Conservation (phyloP, 352 stramenopile genomes). For the Globisporangium yorkense region DNA sequence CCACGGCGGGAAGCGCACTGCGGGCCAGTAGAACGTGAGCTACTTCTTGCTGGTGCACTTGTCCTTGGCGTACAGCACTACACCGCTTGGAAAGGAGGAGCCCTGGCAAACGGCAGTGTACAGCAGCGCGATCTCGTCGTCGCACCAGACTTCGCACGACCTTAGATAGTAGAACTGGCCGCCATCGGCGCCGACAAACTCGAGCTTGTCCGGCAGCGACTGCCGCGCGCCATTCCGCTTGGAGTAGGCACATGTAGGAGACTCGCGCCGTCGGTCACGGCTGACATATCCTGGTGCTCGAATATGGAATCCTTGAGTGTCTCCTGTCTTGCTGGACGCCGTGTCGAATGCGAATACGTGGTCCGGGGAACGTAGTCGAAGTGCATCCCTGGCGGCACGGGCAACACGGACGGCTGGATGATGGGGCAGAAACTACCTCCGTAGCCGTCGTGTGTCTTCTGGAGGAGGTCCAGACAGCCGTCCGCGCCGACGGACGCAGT, state of each 20-base stretch:
- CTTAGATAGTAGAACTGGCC: conserved; percentile 4
- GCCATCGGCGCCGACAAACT: neutral
- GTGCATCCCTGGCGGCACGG: conserved; percentile 2
- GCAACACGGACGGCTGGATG: neutral
- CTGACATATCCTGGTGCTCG: conserved; percentile 6
- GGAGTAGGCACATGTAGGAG: conserved; percentile 3
- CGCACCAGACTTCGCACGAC: conserved; percentile 11
- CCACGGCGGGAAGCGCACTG: conserved; percentile 8
- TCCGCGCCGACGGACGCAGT: too few species aligned
- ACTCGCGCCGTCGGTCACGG: neutral
- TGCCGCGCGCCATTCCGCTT: conserved; percentile 6
- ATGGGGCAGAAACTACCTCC: neutral
- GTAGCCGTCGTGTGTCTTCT: neutral
- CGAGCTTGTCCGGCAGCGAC: conserved; percentile 5
- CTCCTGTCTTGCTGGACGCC: conserved; percentile 1
- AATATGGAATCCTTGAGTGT: conserved; percentile 12
- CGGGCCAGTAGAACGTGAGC: conserved; percentile 14
- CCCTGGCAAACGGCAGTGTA: conserved; percentile 11
- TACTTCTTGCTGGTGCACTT: conserved; percentile 10
- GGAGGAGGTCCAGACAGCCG: too few species aligned
- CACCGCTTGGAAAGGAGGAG: neutral
- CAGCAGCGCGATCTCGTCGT: conserved; percentile 8
- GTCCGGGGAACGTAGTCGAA: neutral
- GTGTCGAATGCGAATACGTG: conserved; percentile 3
- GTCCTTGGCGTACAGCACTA: conserved; percentile 9